Conservation (phyloP, 495 filamentous ascomycete genomes). For the Neurospora sp. region DNA sequence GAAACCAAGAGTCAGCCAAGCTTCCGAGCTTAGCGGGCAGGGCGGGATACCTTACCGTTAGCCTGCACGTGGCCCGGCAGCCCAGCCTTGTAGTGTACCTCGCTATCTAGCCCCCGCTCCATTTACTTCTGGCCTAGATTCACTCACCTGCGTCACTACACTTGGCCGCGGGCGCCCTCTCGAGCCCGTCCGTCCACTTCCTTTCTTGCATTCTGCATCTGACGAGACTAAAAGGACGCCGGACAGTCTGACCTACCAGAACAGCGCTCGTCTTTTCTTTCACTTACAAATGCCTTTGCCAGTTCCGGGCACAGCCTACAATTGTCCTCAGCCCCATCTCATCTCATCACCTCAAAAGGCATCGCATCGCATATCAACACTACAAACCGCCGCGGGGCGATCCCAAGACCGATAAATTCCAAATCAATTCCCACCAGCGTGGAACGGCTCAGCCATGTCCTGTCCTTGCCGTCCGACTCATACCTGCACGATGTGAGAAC, state of each 20-base stretch:
- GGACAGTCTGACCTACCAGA: background rate
- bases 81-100: background rate
- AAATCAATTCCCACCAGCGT: background rate
- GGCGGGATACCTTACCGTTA: background rate
- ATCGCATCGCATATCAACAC: background rate
- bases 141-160: background rate
- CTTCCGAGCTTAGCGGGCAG: background rate
- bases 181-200: background rate
- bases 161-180: background rate
- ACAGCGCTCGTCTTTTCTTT: background rate
- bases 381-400: background rate
- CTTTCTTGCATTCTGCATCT: background rate
- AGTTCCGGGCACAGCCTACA: background rate
- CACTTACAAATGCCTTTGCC: background rate
- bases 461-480: background rate
- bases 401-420: background rate
- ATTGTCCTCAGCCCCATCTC: background rate
- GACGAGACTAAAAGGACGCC: background rate
- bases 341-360: background rate
- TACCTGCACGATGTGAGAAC: conserved; percentile 10
- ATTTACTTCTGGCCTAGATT: background rate
- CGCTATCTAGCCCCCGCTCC: background rate
- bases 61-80: background rate
- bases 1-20: background rate
- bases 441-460: conserved; percentile 11